Percentiles rank a stretch among this genome's conserved stretches.
Evolutionary conservation across 441 rosid genomes (phyloP).

Genomic region (Kokia cookei): DNA sequence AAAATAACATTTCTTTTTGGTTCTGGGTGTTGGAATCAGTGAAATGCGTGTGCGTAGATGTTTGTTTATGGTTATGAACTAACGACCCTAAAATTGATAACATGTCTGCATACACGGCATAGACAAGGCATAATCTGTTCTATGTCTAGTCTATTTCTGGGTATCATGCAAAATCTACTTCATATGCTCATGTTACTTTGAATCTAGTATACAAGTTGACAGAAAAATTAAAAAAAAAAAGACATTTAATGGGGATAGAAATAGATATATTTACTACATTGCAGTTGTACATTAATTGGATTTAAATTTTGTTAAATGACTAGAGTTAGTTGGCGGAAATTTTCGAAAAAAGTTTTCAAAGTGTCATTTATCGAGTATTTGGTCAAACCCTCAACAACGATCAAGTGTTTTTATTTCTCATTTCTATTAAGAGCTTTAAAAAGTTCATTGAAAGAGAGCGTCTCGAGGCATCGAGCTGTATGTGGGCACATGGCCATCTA

Average conservation of each 20-base stretch:
- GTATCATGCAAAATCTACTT: background rate
- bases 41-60: background rate
- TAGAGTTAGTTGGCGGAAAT: too few species aligned
- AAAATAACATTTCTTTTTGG: too few species aligned
- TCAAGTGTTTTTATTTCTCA: too few species aligned
- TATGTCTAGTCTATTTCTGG: background rate
- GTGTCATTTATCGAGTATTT: too few species aligned
- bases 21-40: background rate
- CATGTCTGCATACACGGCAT: background rate
- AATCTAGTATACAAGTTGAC: background rate
- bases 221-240: background rate
- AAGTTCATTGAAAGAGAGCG: too few species aligned
- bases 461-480: too few species aligned
- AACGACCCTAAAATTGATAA: background rate
- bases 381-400: too few species aligned
- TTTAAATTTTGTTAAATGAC: too few species aligned
- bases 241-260: background rate
- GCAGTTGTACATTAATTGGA: background rate
- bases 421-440: too few species aligned
- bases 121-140: background rate
- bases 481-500: too few species aligned
- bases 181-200: background rate
- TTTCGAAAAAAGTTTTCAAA: too few species aligned
- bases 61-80: background rate
- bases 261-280: background rate